Percentiles rank a stretch among this genome's conserved stretches.
These are phyloP conservation scores for Colletotrichum sp. DNA, from an alignment of 2,329 filamentous ascomycete species.

Conservation along the genomic window DNA sequence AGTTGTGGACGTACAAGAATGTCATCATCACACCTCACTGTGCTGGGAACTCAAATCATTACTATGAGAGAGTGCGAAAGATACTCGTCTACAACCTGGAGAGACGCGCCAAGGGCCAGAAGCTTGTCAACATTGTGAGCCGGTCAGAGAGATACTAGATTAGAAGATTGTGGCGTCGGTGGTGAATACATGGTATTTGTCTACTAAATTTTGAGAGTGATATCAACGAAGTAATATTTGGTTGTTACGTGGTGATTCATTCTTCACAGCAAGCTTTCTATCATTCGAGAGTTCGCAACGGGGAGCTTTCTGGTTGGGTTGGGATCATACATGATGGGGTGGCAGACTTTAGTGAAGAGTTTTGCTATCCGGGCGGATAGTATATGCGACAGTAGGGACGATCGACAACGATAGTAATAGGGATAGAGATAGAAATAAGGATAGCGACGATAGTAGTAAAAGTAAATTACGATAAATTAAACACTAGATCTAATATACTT, in stretches of 20 bases:
- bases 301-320: background rate
- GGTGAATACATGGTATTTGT: background rate
- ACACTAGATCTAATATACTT: too few species aligned
- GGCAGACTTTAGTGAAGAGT: background rate
- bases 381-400: too few species aligned
- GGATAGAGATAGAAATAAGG: too few species aligned
- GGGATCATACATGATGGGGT: background rate
- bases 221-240: background rate
- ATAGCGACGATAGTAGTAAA: too few species aligned
- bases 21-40: slow-evolving; percentile 64
- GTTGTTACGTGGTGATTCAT: background rate
- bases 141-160: background rate
- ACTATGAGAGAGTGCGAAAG: background rate
- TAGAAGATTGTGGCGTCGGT: too few species aligned
- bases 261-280: background rate
- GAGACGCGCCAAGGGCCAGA: background rate
- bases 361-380: too few species aligned
- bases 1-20: slow-evolving; percentile 73
- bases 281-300: background rate
- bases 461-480: too few species aligned
- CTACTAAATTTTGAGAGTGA: background rate
- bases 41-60: background rate
- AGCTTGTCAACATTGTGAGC: background rate
- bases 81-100: background rate
- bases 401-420: too few species aligned